Evolutionary conservation across 768 basidiomycete species (phyloP), one percentile per base, ranked within the genome.

Genomic region (Agaricus blazei): DNA sequence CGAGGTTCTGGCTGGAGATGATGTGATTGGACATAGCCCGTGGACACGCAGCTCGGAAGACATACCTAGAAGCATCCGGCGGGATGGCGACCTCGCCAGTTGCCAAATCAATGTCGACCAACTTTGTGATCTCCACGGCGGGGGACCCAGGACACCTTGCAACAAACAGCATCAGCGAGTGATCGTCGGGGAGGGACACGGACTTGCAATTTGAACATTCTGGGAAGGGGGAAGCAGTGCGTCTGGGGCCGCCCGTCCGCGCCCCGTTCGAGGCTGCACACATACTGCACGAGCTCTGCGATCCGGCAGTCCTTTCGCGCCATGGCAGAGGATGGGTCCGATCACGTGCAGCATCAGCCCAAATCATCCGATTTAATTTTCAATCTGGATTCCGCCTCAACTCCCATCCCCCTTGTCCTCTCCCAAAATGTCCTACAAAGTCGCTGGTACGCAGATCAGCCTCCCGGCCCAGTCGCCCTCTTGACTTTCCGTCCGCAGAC

Each of bases 391-490:
- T 19, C 56, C 58, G 51, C 58, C 60, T 56, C 60, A 49, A 59
- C 56, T 58, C 58, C 19, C 62, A 62, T 52, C 54, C 52, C 51
- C 45, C 60, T 56, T 59, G 57, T 67, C 65, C 60, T 63, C 60
- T 56, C 47, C 37, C 59, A 76, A 72, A 74, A 91, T 92, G 90
- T 81, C 84, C 63, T 93, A 79, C 89, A 93, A 96, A 74, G 93
- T 96, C 64, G 85, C 93, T 73, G 90, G 90, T 90, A 66, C 58
- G 76, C 52, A 15, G 23, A 14, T 29, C 1, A 26, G 40, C 37
- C 51, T 29, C 52, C 40, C 31, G 15, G 12, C 29, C 2, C 40
- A 12, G 28, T 26, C 41, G 27, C 36, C 24, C 31, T 53, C 51
- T 56, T 59, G n/a, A 58, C 60, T 65, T 27, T 56, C 34, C 31